Evolutionary conservation across 169 alveolate species (phyloP).

Genomic region (Plasmodium vinckei): DNA sequence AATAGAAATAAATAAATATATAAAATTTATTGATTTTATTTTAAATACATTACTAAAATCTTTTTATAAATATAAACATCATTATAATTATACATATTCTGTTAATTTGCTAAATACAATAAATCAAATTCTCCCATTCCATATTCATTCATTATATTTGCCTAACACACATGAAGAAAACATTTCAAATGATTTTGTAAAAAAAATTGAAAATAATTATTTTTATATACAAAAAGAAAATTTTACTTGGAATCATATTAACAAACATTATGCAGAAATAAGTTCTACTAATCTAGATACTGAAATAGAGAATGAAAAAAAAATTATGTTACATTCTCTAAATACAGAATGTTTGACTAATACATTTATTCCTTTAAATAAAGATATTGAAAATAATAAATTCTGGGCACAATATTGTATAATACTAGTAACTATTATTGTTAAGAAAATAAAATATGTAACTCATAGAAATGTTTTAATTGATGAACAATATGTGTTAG

Average conservation of each 20-base stretch:
- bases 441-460: constrained; percentile 54
- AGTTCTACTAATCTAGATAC: background rate
- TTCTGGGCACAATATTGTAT: constrained; percentile 19
- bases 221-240: constrained; percentile 63
- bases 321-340: background rate
- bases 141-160: background rate
- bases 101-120: constrained; percentile 24
- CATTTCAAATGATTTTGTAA: background rate
- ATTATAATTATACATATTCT: constrained; percentile 55
- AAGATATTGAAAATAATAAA: no score
- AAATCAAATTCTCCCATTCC: constrained; percentile 29
- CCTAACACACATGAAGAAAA: background rate
- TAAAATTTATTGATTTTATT: constrained; percentile 23
- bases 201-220: constrained; percentile 10
- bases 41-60: constrained; percentile 11
- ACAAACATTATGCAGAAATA: constrained; percentile 32
- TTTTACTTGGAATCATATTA: constrained; percentile 29
- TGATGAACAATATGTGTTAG: constrained; percentile 21
- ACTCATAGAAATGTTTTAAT: constrained; percentile 13
- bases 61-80: constrained; percentile 37
- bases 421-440: constrained; percentile 25
- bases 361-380: no score
- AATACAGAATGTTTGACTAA: no score
- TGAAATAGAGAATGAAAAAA: background rate
- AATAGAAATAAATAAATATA: constrained; percentile 18